Base-by-base conservation (phyloP, 176 grass and related monocot genomes). In the Carex littledalei region DNA sequence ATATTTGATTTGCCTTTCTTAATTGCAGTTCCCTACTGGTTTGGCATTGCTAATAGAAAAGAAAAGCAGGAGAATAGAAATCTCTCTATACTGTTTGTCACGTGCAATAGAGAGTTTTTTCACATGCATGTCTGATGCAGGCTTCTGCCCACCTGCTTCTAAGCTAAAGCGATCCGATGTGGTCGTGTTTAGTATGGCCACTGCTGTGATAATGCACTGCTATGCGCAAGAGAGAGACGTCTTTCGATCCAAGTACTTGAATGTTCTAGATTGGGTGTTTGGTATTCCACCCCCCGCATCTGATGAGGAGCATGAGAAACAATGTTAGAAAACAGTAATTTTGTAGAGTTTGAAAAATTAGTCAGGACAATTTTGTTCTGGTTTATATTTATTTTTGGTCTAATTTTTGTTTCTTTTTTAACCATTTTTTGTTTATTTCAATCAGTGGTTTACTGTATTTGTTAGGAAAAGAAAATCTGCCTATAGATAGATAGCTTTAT, bases 211-310 rank as follows among this genome's bases (percentile, higher is more conserved):
- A 50, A 96, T 99, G 97, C 93, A 99, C 26, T 99, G 93, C 66
- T 94, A 99, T 86, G 97, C 93, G 0, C 91, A 92, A 78, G 96
- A 99, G 88, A 91, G 96, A 63, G 96, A 95, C 62, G 96, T 95
- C 41, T 99, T 99, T 69, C 83, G 90, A 63, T 94, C 91, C 54
- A 99, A 99, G 87, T 99, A 95, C 78, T 64, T 95, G 87, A 99
- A 99, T 81, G 96, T 99, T 65, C 90, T 99, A 29, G 96, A 99
- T 85, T 99, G 96, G 93, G 93, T 99, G 56, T 99, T 99, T 67
- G 96, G 96, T 5, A 85, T 95, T 55, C 81, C 81, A 78, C 96
- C 93, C 8, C 85, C 86, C 4, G 73, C 21, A 11, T 54, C 68
- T 6, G 91, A 89, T 24, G 63, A 70, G 74, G 85, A 80, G 78